Evolutionary conservation across 1,284 basidiomycete genomes (phyloP), one percentile per base, ranked within the genome.

Genomic region (Hypsizygus ulmarius): DNA sequence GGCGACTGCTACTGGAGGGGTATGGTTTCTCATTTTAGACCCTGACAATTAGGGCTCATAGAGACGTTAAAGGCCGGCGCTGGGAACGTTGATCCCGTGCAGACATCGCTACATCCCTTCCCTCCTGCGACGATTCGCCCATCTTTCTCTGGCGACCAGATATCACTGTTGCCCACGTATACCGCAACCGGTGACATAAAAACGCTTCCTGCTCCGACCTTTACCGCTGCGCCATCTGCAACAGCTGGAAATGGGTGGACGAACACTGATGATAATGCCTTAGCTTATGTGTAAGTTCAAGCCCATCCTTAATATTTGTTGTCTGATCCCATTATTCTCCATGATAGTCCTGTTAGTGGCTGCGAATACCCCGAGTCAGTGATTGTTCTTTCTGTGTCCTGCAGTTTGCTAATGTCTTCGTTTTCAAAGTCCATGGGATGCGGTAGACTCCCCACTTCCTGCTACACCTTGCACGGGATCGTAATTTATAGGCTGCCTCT

Each of bases 201-300:
- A 46, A 77, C 78, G n/a, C 69, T 83, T 14, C 65, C 72, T 32
- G 72, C 62, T 28, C 79, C 79, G 7, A 79, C 79, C 11, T 79
- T 79, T 59, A 79, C 79, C 3, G 62, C 70, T 14, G 70, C 74
- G 11, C 67, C 72, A 16, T 71, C 69, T 15, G 72, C 77, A 35
- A 58, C 64, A 41, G 77, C 76, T 2, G 88, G 87, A 12, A 72
- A 68, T 44, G 89, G 88, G 29, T 92, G 90, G 90, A 67, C 64
- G 44, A 83, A 89, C 60, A 54, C 75, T 14, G 65, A 66, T 33
- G 86, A 84, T 62, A 77, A 69, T 28, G 64, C 61, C 19, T 57
- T 59, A 12, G 71, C 70, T 8, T 73, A 64, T 58, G 72, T 73
- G 72, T 73, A 57, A 49, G 71, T 62, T 10, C 28, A 15, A 28